These are phyloP conservation scores for Salmacisia buchloeana DNA, from an alignment of 1,284 basidiomycete species.

Conservation along the genomic window DNA sequence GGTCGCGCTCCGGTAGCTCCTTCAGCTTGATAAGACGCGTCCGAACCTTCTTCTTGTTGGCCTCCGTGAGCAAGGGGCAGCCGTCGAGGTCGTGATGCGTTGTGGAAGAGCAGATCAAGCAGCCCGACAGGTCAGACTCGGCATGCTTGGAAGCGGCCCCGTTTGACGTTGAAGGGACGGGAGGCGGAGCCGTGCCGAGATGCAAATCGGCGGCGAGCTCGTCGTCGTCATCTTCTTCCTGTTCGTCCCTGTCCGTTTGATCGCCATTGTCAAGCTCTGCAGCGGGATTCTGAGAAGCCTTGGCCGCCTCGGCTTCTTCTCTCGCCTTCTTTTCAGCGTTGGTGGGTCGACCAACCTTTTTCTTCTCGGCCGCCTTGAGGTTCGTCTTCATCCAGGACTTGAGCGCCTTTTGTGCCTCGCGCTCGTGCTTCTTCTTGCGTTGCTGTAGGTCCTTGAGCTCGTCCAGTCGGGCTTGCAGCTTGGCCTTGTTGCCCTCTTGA, in stretches of 20 bases:
- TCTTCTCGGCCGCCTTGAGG: neutral
- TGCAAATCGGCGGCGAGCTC: no score
- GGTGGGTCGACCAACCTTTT: neutral
- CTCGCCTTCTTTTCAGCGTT: no score
- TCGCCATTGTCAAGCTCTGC: no score
- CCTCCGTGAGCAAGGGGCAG: neutral
- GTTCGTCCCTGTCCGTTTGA: no score
- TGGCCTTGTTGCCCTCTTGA: neutral
- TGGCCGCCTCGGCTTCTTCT: neutral
- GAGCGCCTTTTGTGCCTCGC: neutral
- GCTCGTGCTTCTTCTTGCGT: constrained; percentile 1
- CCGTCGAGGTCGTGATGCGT: neutral
- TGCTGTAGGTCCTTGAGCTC: constrained; percentile 3
- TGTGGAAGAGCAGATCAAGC: neutral
- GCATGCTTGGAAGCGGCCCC: neutral
- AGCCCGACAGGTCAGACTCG: neutral
- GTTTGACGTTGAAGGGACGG: neutral
- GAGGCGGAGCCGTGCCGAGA: neutral
- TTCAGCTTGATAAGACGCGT: neutral
- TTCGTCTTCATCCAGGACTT: neutral
- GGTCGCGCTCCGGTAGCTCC: neutral
- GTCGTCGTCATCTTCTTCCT: no score
- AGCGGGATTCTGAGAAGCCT: no score
- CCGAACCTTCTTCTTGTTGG: neutral
- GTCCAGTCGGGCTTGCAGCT: neutral